A percentile compares a stretch with the other conserved stretches of the same genome.
These are phyloP conservation scores for Strigomonas culicis DNA, from an alignment of 208 protist genomes.

Conservation along the genomic window DNA sequence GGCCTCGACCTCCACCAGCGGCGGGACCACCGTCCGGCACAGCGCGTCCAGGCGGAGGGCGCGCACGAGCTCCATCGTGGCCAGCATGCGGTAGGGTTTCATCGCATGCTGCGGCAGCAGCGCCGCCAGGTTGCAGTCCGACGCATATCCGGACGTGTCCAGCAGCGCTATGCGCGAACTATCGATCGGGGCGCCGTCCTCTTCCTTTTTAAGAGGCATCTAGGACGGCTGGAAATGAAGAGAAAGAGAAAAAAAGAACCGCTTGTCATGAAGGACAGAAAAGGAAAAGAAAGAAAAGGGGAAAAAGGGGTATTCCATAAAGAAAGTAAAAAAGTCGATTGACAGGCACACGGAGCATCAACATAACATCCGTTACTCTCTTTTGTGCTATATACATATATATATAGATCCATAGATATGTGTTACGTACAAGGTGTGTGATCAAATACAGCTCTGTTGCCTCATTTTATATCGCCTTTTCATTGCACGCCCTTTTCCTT, in stretches of 20 bases:
- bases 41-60: slow-evolving; percentile 52
- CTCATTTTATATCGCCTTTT: background rate
- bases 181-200: background rate
- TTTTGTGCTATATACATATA: background rate
- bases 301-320: background rate
- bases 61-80: slow-evolving; percentile 77
- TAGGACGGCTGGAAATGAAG: background rate
- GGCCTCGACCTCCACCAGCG: slow-evolving; percentile 63
- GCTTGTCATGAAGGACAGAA: background rate
- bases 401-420: background rate
- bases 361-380: background rate
- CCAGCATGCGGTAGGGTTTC: slow-evolving; percentile 86
- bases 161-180: slow-evolving; percentile 48
- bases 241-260: no score
- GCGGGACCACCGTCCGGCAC: slow-evolving; percentile 68
- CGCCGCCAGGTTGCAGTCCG: slow-evolving; percentile 83
- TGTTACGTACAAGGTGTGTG: background rate
- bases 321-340: background rate
- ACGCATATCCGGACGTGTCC: slow-evolving; percentile 78
- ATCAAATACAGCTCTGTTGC: background rate
- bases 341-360: no score
- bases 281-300: slow-evolving; percentile 6
- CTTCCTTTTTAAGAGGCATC: background rate
- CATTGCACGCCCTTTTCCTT: background rate
- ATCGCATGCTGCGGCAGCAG: slow-evolving; percentile 88